Evolutionary conservation across 129 eudicot genomes (phyloP), one percentile per base, ranked within the genome.

Genomic region (Escallonia herrerae): DNA sequence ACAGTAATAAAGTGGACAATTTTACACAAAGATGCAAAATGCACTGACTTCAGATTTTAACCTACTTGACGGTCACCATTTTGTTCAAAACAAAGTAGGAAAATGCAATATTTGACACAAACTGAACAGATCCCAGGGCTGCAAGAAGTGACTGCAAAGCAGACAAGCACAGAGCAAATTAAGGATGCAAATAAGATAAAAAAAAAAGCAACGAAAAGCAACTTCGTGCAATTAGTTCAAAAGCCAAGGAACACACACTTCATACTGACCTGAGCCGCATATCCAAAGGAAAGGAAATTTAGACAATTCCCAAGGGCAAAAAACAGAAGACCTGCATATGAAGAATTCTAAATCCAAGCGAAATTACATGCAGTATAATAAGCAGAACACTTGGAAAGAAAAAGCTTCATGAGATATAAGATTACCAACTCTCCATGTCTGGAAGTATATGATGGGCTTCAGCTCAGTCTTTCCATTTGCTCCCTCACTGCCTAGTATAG

Each of bases 351-450:
- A 49, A n/a, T 42, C 64, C 8, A 13, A 15, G 43, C 38, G 14
- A 56, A 43, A 40, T 4, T 7, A 63, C 48, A 49, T 39, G 42
- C 2, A 58, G 52, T 39, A 53, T n/a, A 12, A 51, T 56, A 54
- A 59, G 40, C 8, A 15, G 4, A 47, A 40, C 63, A 67, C 39
- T 4, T 60, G 51, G 42, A 59, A 9, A 54, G 59, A 54, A 59
- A 51, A 60, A 64, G 69, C 69, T 53, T 47, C 60, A 55, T 12
- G 13, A 6, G 48, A 39, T 39, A 70, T 37, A 41, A 62, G 15
- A 58, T 14, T 83, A 93, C 98, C 98, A n/a, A 81, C 74, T 88
- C 98, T 93, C 98, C 98, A 93, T 43, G 95, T 79, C 70, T 93
- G 98, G 81, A 93, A 93, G 71, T 91, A 78, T 68, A 88, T 85